Evolutionary conservation across 1,284 basidiomycete species (phyloP).

Genomic region (Ceratobasidium papillatum): DNA sequence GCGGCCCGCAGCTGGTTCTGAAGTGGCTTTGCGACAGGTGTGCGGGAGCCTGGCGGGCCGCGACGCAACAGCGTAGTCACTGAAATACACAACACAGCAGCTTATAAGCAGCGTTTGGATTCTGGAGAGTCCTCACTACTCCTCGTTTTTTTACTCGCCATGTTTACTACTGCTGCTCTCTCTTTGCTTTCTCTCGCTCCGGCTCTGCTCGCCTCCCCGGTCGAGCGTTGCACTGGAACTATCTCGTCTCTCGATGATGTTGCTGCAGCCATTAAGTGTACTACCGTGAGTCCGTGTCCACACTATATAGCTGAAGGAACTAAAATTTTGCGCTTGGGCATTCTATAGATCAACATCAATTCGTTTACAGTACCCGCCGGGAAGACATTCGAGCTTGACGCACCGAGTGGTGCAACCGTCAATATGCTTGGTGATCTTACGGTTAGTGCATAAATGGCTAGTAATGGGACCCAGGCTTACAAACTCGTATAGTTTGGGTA

Average conservation of each 20-base stretch:
- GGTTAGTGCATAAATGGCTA: neutral
- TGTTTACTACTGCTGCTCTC: slow-evolving; percentile 21
- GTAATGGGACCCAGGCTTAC: too few relatives aligned
- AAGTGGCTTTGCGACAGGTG: neutral
- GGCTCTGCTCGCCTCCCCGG: slow-evolving; percentile 5
- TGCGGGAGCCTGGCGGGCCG: slow-evolving; percentile 17
- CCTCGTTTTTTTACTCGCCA: neutral
- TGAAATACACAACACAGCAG: neutral
- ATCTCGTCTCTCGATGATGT: slow-evolving; percentile 40
- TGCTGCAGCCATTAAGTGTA: slow-evolving; percentile 39
- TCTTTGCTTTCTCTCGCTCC: slow-evolving; percentile 18
- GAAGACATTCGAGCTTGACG: slow-evolving; percentile 26
- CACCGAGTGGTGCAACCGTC: slow-evolving; percentile 29
- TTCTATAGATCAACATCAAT: slow-evolving; percentile 33
- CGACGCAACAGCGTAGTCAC: neutral
- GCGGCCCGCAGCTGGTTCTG: slow-evolving; percentile 11
- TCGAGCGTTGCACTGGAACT: slow-evolving; percentile 43
- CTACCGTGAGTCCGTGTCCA: neutral
- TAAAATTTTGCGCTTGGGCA: neutral
- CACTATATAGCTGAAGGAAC: neutral
- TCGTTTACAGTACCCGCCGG: slow-evolving; percentile 41
- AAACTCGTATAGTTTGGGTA: slow-evolving; percentile 21
- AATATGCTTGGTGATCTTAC: slow-evolving; percentile 22
- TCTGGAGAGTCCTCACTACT: neutral
- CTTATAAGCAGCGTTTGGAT: neutral